A percentile compares a stretch with the other conserved stretches of the same genome.
Evolutionary conservation across 371 early-diverging fungal genomes (phyloP).

Genomic region (Mucor piriformis): DNA sequence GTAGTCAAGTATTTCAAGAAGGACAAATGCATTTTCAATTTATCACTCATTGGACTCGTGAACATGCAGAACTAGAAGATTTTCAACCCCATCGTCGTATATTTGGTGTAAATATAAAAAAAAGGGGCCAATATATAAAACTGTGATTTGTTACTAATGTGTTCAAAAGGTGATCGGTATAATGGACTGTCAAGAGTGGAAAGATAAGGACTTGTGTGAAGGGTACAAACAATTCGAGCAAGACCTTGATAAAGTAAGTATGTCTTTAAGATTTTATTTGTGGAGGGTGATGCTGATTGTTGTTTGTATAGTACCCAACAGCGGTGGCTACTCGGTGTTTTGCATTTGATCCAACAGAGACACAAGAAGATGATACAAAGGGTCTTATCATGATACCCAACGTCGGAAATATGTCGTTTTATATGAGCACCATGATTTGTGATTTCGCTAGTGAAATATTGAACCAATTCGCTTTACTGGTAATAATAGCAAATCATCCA

Average conservation of each 20-base stretch:
- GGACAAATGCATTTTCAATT: conserved; percentile 82
- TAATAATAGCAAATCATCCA: conserved; percentile 8
- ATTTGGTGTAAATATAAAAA: conserved; percentile 64
- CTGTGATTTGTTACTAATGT: not conserved
- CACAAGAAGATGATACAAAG: conserved; percentile 74
- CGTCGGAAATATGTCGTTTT: conserved; percentile 78
- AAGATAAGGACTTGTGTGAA: conserved; percentile 62
- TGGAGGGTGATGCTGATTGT: not conserved
- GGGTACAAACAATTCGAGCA: conserved; percentile 66
- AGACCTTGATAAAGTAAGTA: conserved; percentile 63
- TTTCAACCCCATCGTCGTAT: conserved; percentile 78
- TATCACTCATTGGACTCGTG: conserved; percentile 66
- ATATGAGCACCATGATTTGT: conserved; percentile 77
- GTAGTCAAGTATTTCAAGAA: conserved; percentile 54
- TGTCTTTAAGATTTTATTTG: too few species aligned
- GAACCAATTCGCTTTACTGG: conserved; percentile 42
- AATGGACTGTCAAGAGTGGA: conserved; percentile 81
- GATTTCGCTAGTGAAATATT: conserved; percentile 75
- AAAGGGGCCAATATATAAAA: not conserved
- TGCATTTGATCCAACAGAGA: conserved; percentile 82
- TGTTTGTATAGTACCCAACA: conserved; percentile 64
- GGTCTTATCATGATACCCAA: conserved; percentile 82
- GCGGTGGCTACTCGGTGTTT: conserved; percentile 76
- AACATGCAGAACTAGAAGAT: conserved; percentile 72
- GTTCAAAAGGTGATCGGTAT: conserved; percentile 71